Conservation (phyloP, 2,329 filamentous ascomycete genomes). For the Penicillium sp. region DNA sequence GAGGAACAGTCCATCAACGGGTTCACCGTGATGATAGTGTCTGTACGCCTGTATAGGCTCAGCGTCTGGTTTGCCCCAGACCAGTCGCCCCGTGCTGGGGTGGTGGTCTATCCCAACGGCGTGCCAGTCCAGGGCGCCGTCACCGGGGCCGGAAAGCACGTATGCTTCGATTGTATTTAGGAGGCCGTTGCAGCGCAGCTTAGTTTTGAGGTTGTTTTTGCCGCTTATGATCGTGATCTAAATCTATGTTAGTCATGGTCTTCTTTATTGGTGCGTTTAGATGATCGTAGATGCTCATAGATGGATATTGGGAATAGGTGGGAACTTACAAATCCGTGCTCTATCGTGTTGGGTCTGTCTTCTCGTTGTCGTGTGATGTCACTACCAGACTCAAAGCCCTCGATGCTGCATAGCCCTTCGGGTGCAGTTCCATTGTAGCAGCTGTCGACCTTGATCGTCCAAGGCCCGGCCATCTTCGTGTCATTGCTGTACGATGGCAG, state of each 20-base stretch:
- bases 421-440: slow-evolving; percentile 5
- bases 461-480: slow-evolving; percentile 14
- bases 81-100: slow-evolving; percentile 8
- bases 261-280: no score
- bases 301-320: no score
- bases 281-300: no score
- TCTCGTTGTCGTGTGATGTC: slow-evolving; percentile 9
- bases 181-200: slow-evolving; percentile 16
- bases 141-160: slow-evolving; percentile 6
- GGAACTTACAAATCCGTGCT: slow-evolving; percentile 9
- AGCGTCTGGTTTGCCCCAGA: slow-evolving; percentile 7
- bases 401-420: slow-evolving; percentile 1
- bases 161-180: slow-evolving; percentile 12
- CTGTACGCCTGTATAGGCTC: slow-evolving; percentile 7
- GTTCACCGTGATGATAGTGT: not conserved
- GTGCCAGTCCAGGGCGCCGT: slow-evolving; percentile 12
- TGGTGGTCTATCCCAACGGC: slow-evolving; percentile 10
- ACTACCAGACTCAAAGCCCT: slow-evolving; percentile 8
- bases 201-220: not conserved
- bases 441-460: slow-evolving; percentile 8
- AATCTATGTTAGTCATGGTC: not conserved
- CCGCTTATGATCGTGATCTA: slow-evolving; percentile 11
- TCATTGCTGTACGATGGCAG: slow-evolving; percentile 11
- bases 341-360: slow-evolving; percentile 2
- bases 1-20: not conserved